Conservation (phyloP, 768 basidiomycete genomes). For the Russula olivacea region DNA sequence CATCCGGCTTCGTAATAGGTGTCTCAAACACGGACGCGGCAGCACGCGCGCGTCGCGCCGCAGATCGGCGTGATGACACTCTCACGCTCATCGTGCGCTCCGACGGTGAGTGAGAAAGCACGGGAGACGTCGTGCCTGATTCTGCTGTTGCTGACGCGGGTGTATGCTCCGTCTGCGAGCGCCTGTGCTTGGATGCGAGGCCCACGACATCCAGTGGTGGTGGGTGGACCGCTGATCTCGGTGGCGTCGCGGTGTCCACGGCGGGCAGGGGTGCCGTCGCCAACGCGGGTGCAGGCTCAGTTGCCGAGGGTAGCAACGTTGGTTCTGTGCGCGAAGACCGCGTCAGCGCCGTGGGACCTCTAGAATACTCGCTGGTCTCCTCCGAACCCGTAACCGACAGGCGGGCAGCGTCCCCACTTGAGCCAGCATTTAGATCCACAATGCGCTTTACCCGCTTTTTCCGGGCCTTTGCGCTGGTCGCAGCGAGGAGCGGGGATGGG, state of each 20-base stretch:
- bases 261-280: not conserved
- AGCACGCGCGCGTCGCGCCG: constrained; percentile 45
- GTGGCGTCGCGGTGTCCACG: constrained; percentile 4
- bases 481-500: constrained; percentile 41
- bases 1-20: constrained; percentile 29
- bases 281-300: constrained; percentile 2
- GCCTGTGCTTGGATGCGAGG: constrained; percentile 20
- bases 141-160: constrained; percentile 7
- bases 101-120: constrained; percentile 26
- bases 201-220: not conserved
- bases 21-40: constrained; percentile 63
- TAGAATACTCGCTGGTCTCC: constrained; percentile 5
- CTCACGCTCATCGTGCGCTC: constrained; percentile 21
- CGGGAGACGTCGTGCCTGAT: constrained; percentile 5
- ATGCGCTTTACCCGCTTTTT: constrained; percentile 64
- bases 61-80: constrained; percentile 34
- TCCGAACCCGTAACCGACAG: constrained; percentile 27
- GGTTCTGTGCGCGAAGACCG: constrained; percentile 14
- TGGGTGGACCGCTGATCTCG: not conserved
- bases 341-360: not conserved
- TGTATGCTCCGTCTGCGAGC: constrained; percentile 20
- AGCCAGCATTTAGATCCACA: constrained; percentile 64
- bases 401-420: constrained; percentile 33
- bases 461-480: constrained; percentile 42
- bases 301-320: not conserved